These are phyloP conservation scores for Fusarium drepaniforme DNA, from an alignment of 2,329 filamentous ascomycete species.

Conservation along the genomic window DNA sequence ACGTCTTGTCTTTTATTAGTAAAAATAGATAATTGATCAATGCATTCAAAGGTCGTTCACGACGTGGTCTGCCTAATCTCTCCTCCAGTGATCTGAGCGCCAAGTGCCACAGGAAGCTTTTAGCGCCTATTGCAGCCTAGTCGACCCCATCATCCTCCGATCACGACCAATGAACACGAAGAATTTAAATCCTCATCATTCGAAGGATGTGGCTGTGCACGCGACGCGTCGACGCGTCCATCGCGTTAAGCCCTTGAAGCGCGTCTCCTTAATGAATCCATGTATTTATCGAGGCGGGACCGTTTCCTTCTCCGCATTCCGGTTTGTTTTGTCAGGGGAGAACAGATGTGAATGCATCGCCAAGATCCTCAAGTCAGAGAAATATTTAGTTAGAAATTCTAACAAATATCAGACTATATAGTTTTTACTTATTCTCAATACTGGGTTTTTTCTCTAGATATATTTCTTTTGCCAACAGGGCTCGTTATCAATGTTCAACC, in stretches of 20 bases:
- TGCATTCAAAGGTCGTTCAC: not conserved
- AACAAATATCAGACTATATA: not conserved
- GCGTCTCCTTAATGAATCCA: not conserved
- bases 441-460: not conserved
- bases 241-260: not conserved
- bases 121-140: not conserved
- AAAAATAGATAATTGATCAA: not conserved
- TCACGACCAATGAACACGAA: not conserved
- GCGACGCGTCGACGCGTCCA: not conserved
- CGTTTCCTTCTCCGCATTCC: not conserved
- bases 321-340: not conserved
- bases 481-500: not conserved
- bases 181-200: not conserved
- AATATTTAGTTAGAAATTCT: not conserved
- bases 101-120: too few relatives aligned
- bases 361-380: too few relatives aligned
- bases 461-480: not conserved
- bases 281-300: not conserved
- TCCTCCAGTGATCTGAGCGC: not conserved
- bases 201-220: not conserved
- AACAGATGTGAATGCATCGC: not conserved
- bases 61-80: not conserved
- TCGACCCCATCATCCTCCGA: not conserved
- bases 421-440: rapidly evolving
- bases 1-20: not conserved